Conservation (phyloP, 768 basidiomycete species). For the Pholiota microspora region DNA sequence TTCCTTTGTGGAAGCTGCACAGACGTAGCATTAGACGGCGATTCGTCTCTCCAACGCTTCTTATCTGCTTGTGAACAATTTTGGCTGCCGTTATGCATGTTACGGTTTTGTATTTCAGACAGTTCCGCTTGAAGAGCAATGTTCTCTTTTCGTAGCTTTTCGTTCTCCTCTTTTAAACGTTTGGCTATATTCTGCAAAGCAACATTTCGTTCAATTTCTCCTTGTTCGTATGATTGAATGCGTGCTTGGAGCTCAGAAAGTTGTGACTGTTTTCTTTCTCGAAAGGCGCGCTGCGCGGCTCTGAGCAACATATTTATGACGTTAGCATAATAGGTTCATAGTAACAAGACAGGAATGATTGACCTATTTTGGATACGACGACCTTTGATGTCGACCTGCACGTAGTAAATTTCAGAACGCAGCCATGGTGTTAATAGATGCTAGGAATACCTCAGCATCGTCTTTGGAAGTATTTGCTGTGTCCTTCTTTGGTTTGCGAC, state of each 20-base stretch:
- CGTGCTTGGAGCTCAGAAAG: conserved; percentile 86
- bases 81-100: neutral
- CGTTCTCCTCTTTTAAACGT: conserved; percentile 85
- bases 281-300: conserved; percentile 86
- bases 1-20: conserved; percentile 15
- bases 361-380: conserved; percentile 79
- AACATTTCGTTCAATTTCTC: conserved; percentile 86
- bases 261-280: conserved; percentile 86
- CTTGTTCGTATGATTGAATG: conserved; percentile 81
- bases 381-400: conserved; percentile 51
- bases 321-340: neutral
- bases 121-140: conserved; percentile 51
- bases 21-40: conserved; percentile 21
- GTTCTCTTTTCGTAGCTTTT: conserved; percentile 70
- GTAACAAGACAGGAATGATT: conserved; percentile 9
- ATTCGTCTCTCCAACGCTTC: conserved; percentile 61
- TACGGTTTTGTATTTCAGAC: conserved; percentile 35
- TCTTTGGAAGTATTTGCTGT: conserved; percentile 33
- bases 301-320: conserved; percentile 33
- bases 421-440: conserved; percentile 2
- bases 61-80: conserved; percentile 34
- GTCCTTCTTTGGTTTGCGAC: conserved; percentile 85
- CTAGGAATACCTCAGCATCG: conserved; percentile 52
- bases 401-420: conserved; percentile 1
- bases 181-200: conserved; percentile 82